Conservation (phyloP, 106 monocot species). For the Narthecium ossifragum region DNA sequence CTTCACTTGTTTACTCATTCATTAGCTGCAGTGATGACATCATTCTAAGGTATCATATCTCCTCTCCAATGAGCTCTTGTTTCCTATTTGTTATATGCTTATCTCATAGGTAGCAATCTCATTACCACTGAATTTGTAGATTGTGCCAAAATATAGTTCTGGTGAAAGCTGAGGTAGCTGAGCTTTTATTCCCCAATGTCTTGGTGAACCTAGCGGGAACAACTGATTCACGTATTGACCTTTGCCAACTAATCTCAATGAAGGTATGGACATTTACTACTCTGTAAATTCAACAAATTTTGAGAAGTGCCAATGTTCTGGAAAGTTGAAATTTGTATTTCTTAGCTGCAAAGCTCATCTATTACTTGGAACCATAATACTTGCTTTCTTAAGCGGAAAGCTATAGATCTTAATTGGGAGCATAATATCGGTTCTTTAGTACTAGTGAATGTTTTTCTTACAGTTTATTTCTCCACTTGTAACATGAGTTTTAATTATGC, state of each 20-base stretch:
- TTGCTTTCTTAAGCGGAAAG: too few species aligned
- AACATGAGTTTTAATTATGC: too few species aligned
- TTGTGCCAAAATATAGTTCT: conserved; percentile 73
- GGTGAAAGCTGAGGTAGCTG: conserved; percentile 71
- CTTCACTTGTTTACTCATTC: conserved; percentile 66
- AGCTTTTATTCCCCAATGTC: conserved; percentile 68
- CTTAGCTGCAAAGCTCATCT: too few species aligned
- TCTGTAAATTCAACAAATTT: not conserved
- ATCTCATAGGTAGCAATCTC: not conserved
- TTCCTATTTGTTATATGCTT: too few species aligned
- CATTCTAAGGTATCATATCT: conserved; percentile 47
- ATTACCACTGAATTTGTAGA: conserved; percentile 27
- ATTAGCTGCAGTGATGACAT: conserved; percentile 53
- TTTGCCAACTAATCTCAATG: conserved; percentile 61
- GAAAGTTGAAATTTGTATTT: too few species aligned
- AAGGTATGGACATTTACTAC: conserved; percentile 32
- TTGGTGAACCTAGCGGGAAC: conserved; percentile 55
- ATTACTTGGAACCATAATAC: too few species aligned
- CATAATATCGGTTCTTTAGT: too few species aligned
- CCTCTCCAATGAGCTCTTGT: not conserved
- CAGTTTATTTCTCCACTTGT: too few species aligned
- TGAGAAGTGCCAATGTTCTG: too few species aligned
- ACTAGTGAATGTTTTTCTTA: too few species aligned
- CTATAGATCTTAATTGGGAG: too few species aligned
- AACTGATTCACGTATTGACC: conserved; percentile 20